Evolutionary conservation across 768 basidiomycete genomes (phyloP).

Genomic region (Pisolithus sp.): DNA sequence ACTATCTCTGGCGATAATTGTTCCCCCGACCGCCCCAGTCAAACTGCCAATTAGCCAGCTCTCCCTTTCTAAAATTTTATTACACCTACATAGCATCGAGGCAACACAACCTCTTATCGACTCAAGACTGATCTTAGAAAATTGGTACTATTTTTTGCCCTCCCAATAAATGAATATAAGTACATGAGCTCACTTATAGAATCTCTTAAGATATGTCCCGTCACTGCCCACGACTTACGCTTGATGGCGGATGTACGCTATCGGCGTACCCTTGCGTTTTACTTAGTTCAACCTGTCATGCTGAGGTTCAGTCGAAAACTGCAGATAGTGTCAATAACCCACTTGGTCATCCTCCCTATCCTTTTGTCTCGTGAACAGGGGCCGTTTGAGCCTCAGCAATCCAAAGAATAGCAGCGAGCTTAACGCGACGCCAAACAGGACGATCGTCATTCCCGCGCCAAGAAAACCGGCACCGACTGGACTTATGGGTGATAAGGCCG

Average conservation of each 20-base stretch:
- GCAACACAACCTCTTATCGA: constrained; percentile 10
- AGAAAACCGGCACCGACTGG: constrained; percentile 63
- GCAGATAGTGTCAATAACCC: constrained; percentile 1
- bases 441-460: constrained; percentile 51
- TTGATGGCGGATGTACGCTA: background rate
- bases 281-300: background rate
- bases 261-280: background rate
- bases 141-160: too few relatives aligned
- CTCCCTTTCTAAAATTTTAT: too few relatives aligned
- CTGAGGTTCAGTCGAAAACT: background rate
- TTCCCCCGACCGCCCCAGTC: too few relatives aligned
- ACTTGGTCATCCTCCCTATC: constrained; percentile 11
- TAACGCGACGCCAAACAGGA: constrained; percentile 33
- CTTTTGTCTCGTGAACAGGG: constrained; percentile 2
- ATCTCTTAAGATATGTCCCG: background rate
- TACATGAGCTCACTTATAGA: background rate
- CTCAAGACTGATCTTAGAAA: constrained; percentile 13
- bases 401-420: constrained; percentile 38
- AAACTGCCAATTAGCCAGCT: too few relatives aligned
- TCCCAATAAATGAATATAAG: too few relatives aligned
- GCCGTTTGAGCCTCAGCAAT: constrained; percentile 21
- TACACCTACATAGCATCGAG: constrained; percentile 6
- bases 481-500: constrained; percentile 34
- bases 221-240: background rate
- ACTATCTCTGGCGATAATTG: constrained; percentile 29